Evolutionary conservation across 2,329 filamentous ascomycete genomes (phyloP).

Genomic region (Chaetomium olivaceum): DNA sequence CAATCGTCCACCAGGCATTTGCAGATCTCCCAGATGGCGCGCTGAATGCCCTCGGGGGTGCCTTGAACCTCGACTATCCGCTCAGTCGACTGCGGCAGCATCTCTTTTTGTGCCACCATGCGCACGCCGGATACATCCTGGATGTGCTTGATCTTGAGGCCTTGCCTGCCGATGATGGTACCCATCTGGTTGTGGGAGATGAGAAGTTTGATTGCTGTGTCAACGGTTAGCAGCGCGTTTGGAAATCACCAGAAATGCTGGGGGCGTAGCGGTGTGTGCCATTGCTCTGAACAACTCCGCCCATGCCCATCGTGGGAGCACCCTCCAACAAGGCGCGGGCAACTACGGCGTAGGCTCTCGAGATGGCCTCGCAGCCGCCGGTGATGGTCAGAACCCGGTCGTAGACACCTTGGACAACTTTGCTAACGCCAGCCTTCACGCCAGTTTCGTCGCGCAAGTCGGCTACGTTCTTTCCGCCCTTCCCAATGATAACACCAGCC

Average conservation of each 20-base stretch:
- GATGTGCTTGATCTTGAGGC: conserved; percentile 99
- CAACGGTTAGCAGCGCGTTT: conserved; percentile 32
- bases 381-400: conserved; percentile 96
- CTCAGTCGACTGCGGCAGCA: conserved; percentile 98
- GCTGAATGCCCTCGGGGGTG: conserved; percentile 90
- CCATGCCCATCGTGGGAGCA: conserved; percentile 94
- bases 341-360: conserved; percentile 90
- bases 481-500: conserved; percentile 98
- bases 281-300: conserved; percentile 79
- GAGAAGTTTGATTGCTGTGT: conserved; percentile 86
- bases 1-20: conserved; percentile 98
- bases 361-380: conserved; percentile 82
- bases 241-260: not conserved
- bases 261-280: conserved; percentile 88
- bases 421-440: conserved; percentile 97
- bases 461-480: conserved; percentile 96
- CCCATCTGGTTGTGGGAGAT: conserved; percentile 99
- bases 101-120: conserved; percentile 99
- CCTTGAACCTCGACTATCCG: conserved; percentile 96
- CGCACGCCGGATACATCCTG: conserved; percentile 95
- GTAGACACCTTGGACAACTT: conserved; percentile 95
- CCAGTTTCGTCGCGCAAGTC: conserved; percentile 96
- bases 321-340: conserved; percentile 89
- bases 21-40: conserved; percentile 97
- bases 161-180: conserved; percentile 95